phyloP scores from a whole-genome alignment of 2,329 filamentous ascomycete genomes.

The Calonectria ilicicola region DNA sequence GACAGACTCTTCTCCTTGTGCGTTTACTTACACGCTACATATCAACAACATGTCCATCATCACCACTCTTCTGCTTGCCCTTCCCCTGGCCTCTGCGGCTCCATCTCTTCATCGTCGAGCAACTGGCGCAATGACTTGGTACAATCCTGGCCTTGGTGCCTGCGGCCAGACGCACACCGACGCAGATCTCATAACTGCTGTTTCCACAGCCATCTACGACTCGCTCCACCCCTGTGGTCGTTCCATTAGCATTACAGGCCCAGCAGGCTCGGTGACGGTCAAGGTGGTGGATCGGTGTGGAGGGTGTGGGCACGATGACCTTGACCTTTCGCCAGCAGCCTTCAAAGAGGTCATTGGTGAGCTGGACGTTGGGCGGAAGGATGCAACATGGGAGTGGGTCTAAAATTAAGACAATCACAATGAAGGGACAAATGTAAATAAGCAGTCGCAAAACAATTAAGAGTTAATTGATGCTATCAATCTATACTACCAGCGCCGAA shows the following conservation, averaged over 20 bases:
- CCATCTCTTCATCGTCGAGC: slow-evolving; percentile 20
- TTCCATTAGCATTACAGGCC: slow-evolving; percentile 71
- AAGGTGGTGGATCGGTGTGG: slow-evolving; percentile 77
- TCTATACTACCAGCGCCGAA: slow-evolving; percentile 36
- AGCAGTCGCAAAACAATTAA: not conserved
- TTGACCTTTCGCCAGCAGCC: slow-evolving; percentile 61
- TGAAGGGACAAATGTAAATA: not conserved
- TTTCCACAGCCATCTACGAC: slow-evolving; percentile 77
- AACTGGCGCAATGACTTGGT: slow-evolving; percentile 61
- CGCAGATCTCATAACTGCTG: slow-evolving; percentile 72
- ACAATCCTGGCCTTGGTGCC: slow-evolving; percentile 73
- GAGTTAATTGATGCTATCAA: slow-evolving; percentile 36
- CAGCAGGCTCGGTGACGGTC: slow-evolving; percentile 63
- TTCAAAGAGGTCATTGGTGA: slow-evolving; percentile 58
- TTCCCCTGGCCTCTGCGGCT: slow-evolving; percentile 30
- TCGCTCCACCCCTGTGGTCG: slow-evolving; percentile 69
- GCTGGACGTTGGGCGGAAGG: slow-evolving; percentile 38
- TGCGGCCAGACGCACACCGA: slow-evolving; percentile 71
- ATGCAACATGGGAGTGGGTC: slow-evolving; percentile 43
- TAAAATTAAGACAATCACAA: slow-evolving; percentile 5
- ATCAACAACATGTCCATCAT: slow-evolving; percentile 37
- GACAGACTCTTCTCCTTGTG: not conserved
- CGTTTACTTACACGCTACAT: not conserved
- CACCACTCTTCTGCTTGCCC: slow-evolving; percentile 29
- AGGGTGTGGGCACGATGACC: slow-evolving; percentile 58